These are phyloP conservation scores for Kurtzmaniella cleridarum DNA, from an alignment of 805 yeast genomes.

Conservation along the genomic window DNA sequence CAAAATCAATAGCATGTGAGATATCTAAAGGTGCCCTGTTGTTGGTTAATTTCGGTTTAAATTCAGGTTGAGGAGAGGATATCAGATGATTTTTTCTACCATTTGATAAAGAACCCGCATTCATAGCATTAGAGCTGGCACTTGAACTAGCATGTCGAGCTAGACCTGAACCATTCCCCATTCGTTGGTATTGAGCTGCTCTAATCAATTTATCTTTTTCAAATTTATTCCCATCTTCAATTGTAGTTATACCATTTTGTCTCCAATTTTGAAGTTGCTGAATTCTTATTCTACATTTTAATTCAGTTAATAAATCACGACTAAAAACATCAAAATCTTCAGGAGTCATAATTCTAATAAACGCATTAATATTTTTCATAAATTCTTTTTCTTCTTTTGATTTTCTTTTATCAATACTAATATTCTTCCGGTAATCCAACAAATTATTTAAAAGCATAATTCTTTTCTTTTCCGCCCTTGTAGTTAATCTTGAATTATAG, in stretches of 20 bases:
- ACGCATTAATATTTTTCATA: slow-evolving; percentile 69
- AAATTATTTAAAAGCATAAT: slow-evolving; percentile 68
- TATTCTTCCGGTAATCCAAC: slow-evolving; percentile 79
- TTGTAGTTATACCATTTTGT: slow-evolving; percentile 75
- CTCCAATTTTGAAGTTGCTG: slow-evolving; percentile 93
- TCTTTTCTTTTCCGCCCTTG: slow-evolving; percentile 91
- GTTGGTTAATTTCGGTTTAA: slow-evolving; percentile 40
- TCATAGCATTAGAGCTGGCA: slow-evolving; percentile 13
- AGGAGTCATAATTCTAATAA: slow-evolving; percentile 73
- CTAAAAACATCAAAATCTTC: slow-evolving; percentile 74
- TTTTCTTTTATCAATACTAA: slow-evolving; percentile 77
- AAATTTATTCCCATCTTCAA: slow-evolving; percentile 78
- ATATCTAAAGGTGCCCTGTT: slow-evolving; percentile 56
- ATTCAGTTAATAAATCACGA: slow-evolving; percentile 69
- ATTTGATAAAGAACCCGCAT: slow-evolving; percentile 11
- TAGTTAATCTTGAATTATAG: slow-evolving; percentile 81
- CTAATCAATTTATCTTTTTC: slow-evolving; percentile 83
- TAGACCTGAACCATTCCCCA: slow-evolving; percentile 34
- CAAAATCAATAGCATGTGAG: slow-evolving; percentile 74
- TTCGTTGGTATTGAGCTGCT: slow-evolving; percentile 55
- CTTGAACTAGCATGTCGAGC: slow-evolving; percentile 15
- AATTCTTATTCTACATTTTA: slow-evolving; percentile 72
- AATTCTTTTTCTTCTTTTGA: slow-evolving; percentile 87
- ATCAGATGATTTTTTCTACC: slow-evolving; percentile 18
- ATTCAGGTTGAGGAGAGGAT: slow-evolving; percentile 35